Evolutionary conservation across 2,329 filamentous ascomycete species (phyloP), one percentile per base, ranked within the genome.

Genomic region (Phoma sp.): DNA sequence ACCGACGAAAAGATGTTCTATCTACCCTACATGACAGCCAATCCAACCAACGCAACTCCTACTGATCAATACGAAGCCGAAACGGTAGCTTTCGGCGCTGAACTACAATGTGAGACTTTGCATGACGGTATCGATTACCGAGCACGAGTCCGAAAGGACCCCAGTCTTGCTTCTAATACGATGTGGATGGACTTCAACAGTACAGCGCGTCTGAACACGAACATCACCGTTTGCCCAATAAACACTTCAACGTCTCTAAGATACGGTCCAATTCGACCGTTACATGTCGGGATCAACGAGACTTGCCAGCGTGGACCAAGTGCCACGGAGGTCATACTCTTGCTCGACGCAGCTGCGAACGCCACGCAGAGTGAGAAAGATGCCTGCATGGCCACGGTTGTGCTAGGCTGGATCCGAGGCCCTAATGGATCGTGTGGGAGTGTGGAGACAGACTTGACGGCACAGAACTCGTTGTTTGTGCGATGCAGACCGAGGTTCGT

Each of bases 1-100:
- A 75, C 80, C 0, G 77, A 82, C 1, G 24, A 68, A 0, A 60
- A 74, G 0, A 77, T 74, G 12, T 81, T 77, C 9, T 87, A 85
- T 39, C 54, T 84, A 0, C 81, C 82, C 0, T 77, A 83, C 35
- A 57, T 68, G 1, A 9, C 45, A 3, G 7, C 41, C 3, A 13
- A 29, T 15, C 61, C 57, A 2, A 51, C 58, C 2, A 32, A 24
- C n/a, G 25, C n/a, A 0, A 39, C 31, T 15, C 10, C 1, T 4
- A 12, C 7, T 6, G 7, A 21, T 9, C 36, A 57, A 0, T 68
- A 65, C 40, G 55, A 65, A 41, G 70, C 70, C 0, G 46, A 46
- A 9, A 79, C 78, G 0, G 59, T 33, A 5, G 73, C 71, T 0
- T 63, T 80, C 27, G 74, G 76, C 0, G 70, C 73, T 0, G 45